phyloP scores from a whole-genome alignment of 495 filamentous ascomycete genomes.

The Aspergillus asperescens region DNA sequence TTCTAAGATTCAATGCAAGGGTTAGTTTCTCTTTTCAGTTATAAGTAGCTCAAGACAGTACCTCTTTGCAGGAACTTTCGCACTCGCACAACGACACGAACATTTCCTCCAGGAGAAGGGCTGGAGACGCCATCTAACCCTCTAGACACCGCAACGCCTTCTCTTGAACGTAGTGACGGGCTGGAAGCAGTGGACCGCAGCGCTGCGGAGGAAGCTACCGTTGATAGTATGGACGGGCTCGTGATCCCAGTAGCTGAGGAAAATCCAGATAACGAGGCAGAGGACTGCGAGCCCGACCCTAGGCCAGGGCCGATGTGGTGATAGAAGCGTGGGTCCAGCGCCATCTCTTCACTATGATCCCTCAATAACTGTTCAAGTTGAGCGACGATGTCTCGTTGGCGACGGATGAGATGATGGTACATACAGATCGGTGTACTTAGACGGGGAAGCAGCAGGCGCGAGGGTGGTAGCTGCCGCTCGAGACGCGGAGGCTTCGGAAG shows the following conservation, averaged over 20 bases:
- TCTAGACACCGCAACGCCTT: constrained; percentile 49
- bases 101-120: constrained; percentile 65
- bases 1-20: constrained; percentile 48
- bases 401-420: constrained; percentile 37
- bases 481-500: background rate
- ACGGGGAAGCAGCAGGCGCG: background rate
- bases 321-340: constrained; percentile 53
- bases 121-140: constrained; percentile 31
- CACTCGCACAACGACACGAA: constrained; percentile 89
- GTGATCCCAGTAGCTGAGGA: constrained; percentile 52
- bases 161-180: constrained; percentile 66
- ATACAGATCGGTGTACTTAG: constrained; percentile 30
- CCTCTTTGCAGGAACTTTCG: constrained; percentile 85
- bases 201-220: constrained; percentile 56
- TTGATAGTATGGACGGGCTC: constrained; percentile 43
- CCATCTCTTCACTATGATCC: constrained; percentile 47
- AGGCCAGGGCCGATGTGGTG: constrained; percentile 40
- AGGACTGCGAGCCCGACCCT: constrained; percentile 45
- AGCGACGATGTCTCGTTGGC: constrained; percentile 44
- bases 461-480: background rate
- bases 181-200: constrained; percentile 48
- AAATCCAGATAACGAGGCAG: constrained; percentile 52
- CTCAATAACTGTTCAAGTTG: constrained; percentile 45
- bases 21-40: background rate
- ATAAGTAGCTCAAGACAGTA: constrained; percentile 31